Percentiles rank a stretch among this genome's conserved stretches.
phyloP scores from a whole-genome alignment of 129 eudicot genomes.

The Sambucus nigra region DNA sequence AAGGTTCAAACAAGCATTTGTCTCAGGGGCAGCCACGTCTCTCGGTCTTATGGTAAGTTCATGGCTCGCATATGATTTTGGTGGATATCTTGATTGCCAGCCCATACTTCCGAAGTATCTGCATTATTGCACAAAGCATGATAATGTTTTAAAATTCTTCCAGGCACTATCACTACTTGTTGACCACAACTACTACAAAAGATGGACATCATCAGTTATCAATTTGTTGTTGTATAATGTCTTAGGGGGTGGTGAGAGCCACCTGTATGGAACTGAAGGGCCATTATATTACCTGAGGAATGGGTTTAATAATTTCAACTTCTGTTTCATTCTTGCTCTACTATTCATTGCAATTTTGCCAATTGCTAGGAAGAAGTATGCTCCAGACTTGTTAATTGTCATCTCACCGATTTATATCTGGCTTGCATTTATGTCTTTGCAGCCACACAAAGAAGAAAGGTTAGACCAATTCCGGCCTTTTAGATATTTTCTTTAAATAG shows the following conservation, averaged over 20 bases:
- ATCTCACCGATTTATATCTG: conserved; percentile 87
- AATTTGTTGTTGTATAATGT: conserved; percentile 83
- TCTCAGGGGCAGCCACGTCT: conserved; percentile 60
- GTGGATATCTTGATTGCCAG: neutral
- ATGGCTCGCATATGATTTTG: neutral
- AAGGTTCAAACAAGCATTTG: conserved; percentile 65
- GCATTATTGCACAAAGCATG: neutral
- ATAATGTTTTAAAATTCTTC: conserved; percentile 5
- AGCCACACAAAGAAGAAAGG: conserved; percentile 99
- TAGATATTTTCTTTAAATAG: neutral
- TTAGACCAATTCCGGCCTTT: conserved; percentile 15
- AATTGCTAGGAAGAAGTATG: conserved; percentile 64
- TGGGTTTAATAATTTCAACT: conserved; percentile 88
- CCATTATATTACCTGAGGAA: conserved; percentile 74
- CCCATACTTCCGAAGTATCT: neutral
- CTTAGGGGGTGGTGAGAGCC: conserved; percentile 96
- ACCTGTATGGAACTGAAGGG: conserved; percentile 89
- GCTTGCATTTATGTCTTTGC: conserved; percentile 96
- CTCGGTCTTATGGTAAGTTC: conserved; percentile 46
- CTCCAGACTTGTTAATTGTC: conserved; percentile 62
- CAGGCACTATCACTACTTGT: conserved; percentile 67
- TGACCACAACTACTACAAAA: conserved; percentile 70
- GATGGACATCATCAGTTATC: conserved; percentile 92
- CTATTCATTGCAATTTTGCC: conserved; percentile 67
- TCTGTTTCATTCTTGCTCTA: conserved; percentile 76